These are phyloP conservation scores for Kwoniella shivajii DNA, from an alignment of 1,284 basidiomycete species.

Conservation along the genomic window DNA sequence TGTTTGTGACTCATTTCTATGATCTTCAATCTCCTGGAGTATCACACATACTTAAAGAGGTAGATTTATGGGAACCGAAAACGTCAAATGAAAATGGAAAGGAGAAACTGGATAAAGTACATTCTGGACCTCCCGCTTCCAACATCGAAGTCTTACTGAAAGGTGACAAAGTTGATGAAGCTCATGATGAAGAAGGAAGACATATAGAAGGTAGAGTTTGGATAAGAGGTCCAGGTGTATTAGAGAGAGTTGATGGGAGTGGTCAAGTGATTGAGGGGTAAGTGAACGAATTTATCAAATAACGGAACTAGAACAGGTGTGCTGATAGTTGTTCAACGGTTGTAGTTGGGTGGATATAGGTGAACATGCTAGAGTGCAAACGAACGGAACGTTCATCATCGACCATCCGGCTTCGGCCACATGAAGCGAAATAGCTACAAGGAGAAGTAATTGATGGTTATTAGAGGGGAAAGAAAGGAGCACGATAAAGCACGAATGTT, in stretches of 20 bases:
- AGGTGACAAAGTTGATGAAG: slow-evolving; percentile 28
- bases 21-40: slow-evolving; percentile 42
- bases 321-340: neutral
- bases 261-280: slow-evolving; percentile 23
- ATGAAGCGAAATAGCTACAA: too few species aligned
- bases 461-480: too few species aligned
- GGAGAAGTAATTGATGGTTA: too few species aligned
- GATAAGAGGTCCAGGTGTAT: slow-evolving; percentile 38
- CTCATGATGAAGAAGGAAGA: slow-evolving; percentile 1
- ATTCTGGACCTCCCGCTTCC: slow-evolving; percentile 46
- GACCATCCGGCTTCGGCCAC: slow-evolving; percentile 6
- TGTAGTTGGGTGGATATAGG: slow-evolving; percentile 41
- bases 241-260: slow-evolving; percentile 19
- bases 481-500: too few species aligned
- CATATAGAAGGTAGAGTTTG: slow-evolving; percentile 31
- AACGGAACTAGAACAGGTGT: neutral
- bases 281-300: slow-evolving; percentile 6
- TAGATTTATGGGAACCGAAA: slow-evolving; percentile 7
- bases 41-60: slow-evolving; percentile 20
- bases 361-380: slow-evolving; percentile 32
- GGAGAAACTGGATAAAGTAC: slow-evolving; percentile 20
- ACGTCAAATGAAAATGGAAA: neutral
- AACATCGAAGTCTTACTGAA: slow-evolving; percentile 50
- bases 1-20: slow-evolving; percentile 47
- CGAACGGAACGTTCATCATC: slow-evolving; percentile 47